These are phyloP conservation scores for Erythrobasidium yunnanense DNA, from an alignment of 768 basidiomycete genomes.

Conservation along the genomic window DNA sequence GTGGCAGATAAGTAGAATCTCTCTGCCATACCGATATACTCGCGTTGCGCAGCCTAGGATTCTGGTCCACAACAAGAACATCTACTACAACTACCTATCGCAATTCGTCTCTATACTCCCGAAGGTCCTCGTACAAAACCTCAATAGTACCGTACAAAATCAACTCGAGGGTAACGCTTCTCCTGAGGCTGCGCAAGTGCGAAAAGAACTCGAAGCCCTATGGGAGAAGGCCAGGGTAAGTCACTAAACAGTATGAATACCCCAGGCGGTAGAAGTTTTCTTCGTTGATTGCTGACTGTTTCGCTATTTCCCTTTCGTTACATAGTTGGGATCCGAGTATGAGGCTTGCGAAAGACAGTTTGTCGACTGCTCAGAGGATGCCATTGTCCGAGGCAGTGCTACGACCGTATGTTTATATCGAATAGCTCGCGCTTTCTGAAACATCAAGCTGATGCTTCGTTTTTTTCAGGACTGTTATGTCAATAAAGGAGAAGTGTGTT, in stretches of 20 bases:
- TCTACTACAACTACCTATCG: conserved; percentile 19
- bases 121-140: conserved; percentile 4
- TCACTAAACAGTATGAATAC: background rate
- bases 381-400: background rate
- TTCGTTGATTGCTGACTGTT: background rate
- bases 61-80: conserved; percentile 14
- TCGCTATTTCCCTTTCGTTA: too few species aligned
- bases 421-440: too few species aligned
- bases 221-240: conserved; percentile 6
- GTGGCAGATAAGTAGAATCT: background rate
- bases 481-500: background rate
- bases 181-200: background rate
- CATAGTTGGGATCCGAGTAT: background rate
- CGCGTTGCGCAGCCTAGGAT: background rate
- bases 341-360: conserved; percentile 17
- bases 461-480: background rate
- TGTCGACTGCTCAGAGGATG: background rate
- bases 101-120: conserved; percentile 16
- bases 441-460: too few species aligned
- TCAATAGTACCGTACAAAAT: conserved; percentile 8
- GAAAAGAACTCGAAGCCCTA: background rate
- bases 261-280: background rate
- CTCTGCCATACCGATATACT: background rate
- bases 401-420: too few species aligned
- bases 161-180: background rate